phyloP scores from a whole-genome alignment of 73 alveolate genomes.

The Durusdinium trenchii region DNA sequence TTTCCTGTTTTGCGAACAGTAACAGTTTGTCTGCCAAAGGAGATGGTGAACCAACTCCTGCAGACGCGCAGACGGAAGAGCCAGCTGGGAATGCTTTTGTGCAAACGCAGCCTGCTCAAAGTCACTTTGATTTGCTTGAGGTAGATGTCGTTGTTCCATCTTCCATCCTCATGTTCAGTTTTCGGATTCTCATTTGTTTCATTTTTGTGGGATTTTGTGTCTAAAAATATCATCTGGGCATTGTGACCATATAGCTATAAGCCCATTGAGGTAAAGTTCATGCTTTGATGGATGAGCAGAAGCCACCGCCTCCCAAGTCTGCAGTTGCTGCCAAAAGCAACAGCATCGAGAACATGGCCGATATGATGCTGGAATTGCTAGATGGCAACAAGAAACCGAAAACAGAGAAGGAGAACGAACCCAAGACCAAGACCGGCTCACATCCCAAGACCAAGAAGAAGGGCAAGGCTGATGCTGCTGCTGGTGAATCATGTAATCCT shows the following conservation, averaged over 20 bases:
- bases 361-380: neutral
- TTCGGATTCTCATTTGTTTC: neutral
- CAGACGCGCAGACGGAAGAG: too few species aligned
- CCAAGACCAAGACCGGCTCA: neutral
- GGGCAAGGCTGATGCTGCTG: neutral
- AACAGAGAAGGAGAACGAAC: too few species aligned
- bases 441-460: neutral
- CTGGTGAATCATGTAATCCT: neutral
- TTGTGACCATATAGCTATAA: neutral
- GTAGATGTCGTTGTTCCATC: too few species aligned
- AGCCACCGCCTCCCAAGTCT: neutral
- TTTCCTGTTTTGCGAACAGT: too few species aligned
- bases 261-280: neutral
- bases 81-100: too few species aligned
- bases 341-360: neutral
- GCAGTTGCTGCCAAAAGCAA: neutral
- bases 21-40: too few species aligned
- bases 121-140: too few species aligned
- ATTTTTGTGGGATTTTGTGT: neutral
- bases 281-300: neutral
- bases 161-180: neutral
- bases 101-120: too few species aligned
- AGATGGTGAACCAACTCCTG: too few species aligned
- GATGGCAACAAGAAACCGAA: too few species aligned
- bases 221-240: neutral